Evolutionary conservation across 768 basidiomycete species (phyloP).

Genomic region (Tricholoma saponaceum): DNA sequence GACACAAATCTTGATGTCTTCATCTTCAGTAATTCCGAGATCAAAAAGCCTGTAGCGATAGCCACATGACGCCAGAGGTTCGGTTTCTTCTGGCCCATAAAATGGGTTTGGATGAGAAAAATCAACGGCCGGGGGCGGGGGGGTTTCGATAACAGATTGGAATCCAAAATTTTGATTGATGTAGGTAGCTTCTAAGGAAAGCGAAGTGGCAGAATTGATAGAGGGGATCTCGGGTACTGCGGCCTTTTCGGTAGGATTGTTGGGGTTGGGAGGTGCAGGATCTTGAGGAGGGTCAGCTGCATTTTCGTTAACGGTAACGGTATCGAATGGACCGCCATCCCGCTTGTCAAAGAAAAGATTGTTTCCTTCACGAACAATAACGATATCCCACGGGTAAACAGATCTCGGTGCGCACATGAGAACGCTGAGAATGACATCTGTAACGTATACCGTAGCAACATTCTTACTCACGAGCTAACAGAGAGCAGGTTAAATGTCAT

Average conservation of each 20-base stretch:
- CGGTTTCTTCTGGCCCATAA: conserved; percentile 89
- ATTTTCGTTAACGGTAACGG: conserved; percentile 98
- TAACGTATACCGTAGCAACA: conserved; percentile 86
- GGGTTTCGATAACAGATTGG: conserved; percentile 82
- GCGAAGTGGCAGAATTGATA: conserved; percentile 90
- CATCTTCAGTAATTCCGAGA: conserved; percentile 85
- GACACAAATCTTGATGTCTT: conserved; percentile 86
- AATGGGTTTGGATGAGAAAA: conserved; percentile 92
- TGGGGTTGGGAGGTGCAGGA: conserved; percentile 71
- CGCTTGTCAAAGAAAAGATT: conserved; percentile 97
- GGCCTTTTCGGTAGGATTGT: conserved; percentile 67
- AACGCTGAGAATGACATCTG: conserved; percentile 91
- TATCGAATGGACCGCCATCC: conserved; percentile 95
- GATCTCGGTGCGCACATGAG: conserved; percentile 96
- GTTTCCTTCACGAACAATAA: conserved; percentile 90
- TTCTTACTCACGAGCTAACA: conserved; percentile 73
- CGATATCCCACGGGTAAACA: conserved; percentile 98
- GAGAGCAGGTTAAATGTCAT: conserved; percentile 5
- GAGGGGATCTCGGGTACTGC: conserved; percentile 65
- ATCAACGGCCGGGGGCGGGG: conserved; percentile 60
- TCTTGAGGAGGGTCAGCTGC: conserved; percentile 92
- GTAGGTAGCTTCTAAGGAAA: conserved; percentile 96
- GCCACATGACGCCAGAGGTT: conserved; percentile 92
- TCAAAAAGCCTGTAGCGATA: conserved; percentile 97
- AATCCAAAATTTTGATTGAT: conserved; percentile 99